Conservation (phyloP, 495 filamentous ascomycete genomes). For the Penicillium dipodomyicola region DNA sequence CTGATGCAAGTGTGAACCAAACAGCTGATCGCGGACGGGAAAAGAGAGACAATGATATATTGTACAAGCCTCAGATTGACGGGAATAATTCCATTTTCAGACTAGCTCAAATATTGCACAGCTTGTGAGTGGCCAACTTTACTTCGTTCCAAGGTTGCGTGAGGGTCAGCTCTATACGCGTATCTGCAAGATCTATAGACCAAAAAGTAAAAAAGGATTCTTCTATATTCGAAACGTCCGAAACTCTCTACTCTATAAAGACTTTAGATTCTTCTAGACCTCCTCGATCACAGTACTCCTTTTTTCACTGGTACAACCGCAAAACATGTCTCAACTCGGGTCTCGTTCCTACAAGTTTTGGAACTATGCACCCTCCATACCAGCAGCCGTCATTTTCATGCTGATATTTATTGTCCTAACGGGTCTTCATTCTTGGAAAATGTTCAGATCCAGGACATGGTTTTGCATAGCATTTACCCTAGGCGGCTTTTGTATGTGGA, state of each 20-base stretch:
- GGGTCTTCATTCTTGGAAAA: slow-evolving; percentile 42
- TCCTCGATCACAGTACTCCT: background rate
- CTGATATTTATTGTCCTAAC: slow-evolving; percentile 47
- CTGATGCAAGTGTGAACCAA: background rate
- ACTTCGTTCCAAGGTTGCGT: background rate
- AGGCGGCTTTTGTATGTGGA: slow-evolving; percentile 52
- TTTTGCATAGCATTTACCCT: slow-evolving; percentile 58
- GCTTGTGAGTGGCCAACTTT: background rate
- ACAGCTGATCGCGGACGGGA: background rate
- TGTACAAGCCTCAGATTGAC: background rate
- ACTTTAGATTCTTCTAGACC: background rate
- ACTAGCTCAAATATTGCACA: background rate
- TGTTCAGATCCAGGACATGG: slow-evolving; percentile 52
- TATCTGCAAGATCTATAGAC: background rate
- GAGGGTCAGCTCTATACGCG: slow-evolving; percentile 2
- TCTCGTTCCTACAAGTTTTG: slow-evolving; percentile 1
- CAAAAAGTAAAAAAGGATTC: background rate
- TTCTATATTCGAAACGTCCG: background rate
- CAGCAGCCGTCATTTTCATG: slow-evolving; percentile 42
- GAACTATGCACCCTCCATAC: slow-evolving; percentile 5
- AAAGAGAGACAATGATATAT: background rate
- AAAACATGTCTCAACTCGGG: background rate
- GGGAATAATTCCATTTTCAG: background rate
- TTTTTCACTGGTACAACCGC: background rate
- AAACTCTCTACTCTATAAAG: background rate